Percentiles rank a stretch among this genome's conserved stretches.
These are phyloP conservation scores for Gastrolobium villosum DNA, from an alignment of 306 rosid genomes.

Conservation along the genomic window DNA sequence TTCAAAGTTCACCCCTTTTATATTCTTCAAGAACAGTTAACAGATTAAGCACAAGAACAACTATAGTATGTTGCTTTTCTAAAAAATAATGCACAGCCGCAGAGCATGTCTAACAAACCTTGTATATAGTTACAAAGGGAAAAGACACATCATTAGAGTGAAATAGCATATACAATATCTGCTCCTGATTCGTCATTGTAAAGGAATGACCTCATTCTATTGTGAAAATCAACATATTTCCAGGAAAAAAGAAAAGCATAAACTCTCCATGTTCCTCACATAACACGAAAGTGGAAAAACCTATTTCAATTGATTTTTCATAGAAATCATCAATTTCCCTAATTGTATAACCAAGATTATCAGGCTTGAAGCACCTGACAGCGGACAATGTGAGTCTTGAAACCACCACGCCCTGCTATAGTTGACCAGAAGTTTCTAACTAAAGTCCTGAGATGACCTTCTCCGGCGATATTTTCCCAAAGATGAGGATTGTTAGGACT, in stretches of 20 bases:
- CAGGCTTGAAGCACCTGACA: slow-evolving; percentile 98
- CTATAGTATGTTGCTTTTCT: slow-evolving; percentile 24
- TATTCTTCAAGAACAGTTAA: slow-evolving; percentile 30
- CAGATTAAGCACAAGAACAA: slow-evolving; percentile 37
- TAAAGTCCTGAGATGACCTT: slow-evolving; percentile 80
- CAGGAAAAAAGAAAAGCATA: slow-evolving; percentile 38
- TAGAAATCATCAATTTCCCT: slow-evolving; percentile 44
- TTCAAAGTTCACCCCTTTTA: not conserved
- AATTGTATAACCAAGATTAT: slow-evolving; percentile 46
- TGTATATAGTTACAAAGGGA: slow-evolving; percentile 49
- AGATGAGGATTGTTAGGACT: slow-evolving; percentile 83
- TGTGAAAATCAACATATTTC: slow-evolving; percentile 62
- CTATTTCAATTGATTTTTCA: slow-evolving; percentile 37
- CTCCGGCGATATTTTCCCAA: slow-evolving; percentile 97
- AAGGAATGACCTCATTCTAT: slow-evolving; percentile 65
- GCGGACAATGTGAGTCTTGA: slow-evolving; percentile 97
- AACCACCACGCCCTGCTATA: slow-evolving; percentile 85
- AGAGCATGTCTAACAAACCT: slow-evolving; percentile 59
- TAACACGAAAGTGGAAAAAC: not conserved
- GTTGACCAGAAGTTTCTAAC: slow-evolving; percentile 91
- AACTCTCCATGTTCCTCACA: slow-evolving; percentile 28
- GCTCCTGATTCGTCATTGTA: slow-evolving; percentile 67
- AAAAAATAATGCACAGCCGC: slow-evolving; percentile 56
- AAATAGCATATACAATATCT: slow-evolving; percentile 71
- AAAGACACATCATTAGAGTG: slow-evolving; percentile 48